Evolutionary conservation across 441 rosid species (phyloP), one percentile per base, ranked within the genome.

Genomic region (Erysimum cheiri): DNA sequence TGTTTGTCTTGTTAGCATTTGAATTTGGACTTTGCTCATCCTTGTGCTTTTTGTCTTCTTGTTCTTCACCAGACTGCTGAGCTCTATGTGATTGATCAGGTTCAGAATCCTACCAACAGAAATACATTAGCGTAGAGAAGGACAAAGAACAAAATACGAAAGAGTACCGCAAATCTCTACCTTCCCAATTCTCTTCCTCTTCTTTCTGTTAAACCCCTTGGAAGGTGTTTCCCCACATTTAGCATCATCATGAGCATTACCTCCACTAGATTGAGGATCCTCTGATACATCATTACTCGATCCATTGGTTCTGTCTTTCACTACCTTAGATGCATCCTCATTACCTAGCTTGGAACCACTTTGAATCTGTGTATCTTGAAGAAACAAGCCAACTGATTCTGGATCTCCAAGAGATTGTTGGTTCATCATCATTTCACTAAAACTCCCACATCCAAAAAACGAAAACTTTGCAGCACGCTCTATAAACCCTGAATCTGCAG

Each of bases 381-480:
- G 65, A 74, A 78, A 86, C 65, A 86, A 77, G 40, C 83, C 88
- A 78, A 82, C 66, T 1, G 92, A 58, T 43, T 90, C 96, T 5
- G 86, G 79, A 64, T 76, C 44, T 66, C 82, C 83, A 66, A 84
- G 85, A 76, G 93, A 82, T 31, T 69, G 79, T 59, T 79, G 47
- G 33, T 36, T 37, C 63, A 37, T 88, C 80, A 83, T 67, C 87
- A 85, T 79, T 67, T 88, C 96, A 78, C 84, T 72, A 63, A 85
- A 85, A 77, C 81, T 89, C 39, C 96, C 96, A 64, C 89, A 87
- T 68, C 77, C 84, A 59, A 95, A 90, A 73, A 89, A 80, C 0
- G 98, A 95, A 79, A 89, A 84, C 84, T 88, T 81, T 31, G 98
- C 99, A 1, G 98, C 99, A 62, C 95, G 93, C 85, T 95, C 98